Conservation (phyloP, 805 yeast genomes). For the Isabelozyma pseudorhagii region DNA sequence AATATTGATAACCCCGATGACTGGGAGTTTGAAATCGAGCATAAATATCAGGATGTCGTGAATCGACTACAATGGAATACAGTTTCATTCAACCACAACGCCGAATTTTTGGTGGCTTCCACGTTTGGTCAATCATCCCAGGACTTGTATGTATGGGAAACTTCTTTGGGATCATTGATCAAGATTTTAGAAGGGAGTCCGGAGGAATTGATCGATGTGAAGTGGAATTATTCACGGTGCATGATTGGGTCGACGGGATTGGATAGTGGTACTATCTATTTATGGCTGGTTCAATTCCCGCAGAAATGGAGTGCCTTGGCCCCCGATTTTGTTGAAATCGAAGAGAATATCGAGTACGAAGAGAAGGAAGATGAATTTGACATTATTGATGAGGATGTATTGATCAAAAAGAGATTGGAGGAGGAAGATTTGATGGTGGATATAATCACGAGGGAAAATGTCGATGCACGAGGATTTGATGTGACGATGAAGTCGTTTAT, state of each 20-base stretch:
- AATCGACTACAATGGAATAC: constrained; percentile 87
- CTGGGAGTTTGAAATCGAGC: constrained; percentile 65
- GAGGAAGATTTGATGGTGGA: constrained; percentile 66
- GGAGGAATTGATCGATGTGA: constrained; percentile 82
- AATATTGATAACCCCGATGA: constrained; percentile 25
- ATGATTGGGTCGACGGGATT: constrained; percentile 78
- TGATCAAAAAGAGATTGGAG: constrained; percentile 57
- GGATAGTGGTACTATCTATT: constrained; percentile 76
- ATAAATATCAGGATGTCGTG: constrained; percentile 86
- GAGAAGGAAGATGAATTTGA: constrained; percentile 94
- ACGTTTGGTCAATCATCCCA: constrained; percentile 82
- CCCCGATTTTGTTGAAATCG: constrained; percentile 93
- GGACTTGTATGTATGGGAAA: constrained; percentile 91
- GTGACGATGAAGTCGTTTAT: constrained; percentile 50
- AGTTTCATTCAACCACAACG: constrained; percentile 65
- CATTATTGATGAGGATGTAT: constrained; percentile 63
- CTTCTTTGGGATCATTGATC: constrained; percentile 79
- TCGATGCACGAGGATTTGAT: constrained; percentile 73
- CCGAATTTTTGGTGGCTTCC: constrained; percentile 85
- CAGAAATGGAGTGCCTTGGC: constrained; percentile 97
- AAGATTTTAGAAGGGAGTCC: constrained; percentile 88
- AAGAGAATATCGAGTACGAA: constrained; percentile 82
- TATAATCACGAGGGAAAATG: constrained; percentile 57
- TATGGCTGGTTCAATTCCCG: constrained; percentile 80
- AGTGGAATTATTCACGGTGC: constrained; percentile 79